Conservation (phyloP, 139 green algal species). For the Pleodorina starrii region DNA sequence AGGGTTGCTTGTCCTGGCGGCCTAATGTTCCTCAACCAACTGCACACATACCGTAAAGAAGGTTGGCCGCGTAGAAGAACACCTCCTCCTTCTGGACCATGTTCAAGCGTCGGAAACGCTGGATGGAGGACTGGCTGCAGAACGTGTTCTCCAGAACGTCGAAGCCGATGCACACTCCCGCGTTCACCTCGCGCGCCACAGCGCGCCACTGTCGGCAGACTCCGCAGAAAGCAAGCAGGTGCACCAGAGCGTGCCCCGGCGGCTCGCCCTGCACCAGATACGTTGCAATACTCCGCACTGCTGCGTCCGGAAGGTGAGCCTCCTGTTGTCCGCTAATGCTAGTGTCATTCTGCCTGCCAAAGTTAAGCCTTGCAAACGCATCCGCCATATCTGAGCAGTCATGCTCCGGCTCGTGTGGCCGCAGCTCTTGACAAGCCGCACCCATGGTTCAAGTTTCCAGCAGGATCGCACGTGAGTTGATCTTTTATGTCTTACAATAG, state of each 20-base stretch:
- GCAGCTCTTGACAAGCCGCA: constrained; percentile 13
- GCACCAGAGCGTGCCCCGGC: constrained; percentile 38
- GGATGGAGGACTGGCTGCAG: constrained; percentile 49
- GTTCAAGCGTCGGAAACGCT: constrained; percentile 57
- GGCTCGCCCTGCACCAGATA: constrained; percentile 41
- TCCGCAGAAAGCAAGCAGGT: constrained; percentile 66
- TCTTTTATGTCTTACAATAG: too few species aligned
- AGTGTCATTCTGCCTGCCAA: neutral
- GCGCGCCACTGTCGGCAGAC: constrained; percentile 70
- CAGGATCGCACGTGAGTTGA: too few species aligned
- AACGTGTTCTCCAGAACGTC: constrained; percentile 69
- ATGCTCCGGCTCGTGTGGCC: constrained; percentile 11
- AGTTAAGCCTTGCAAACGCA: constrained; percentile 28
- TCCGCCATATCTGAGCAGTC: constrained; percentile 28
- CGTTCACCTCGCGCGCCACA: constrained; percentile 54
- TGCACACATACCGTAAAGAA: constrained; percentile 58
- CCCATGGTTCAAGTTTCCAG: too few species aligned
- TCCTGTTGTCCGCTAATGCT: constrained; percentile 1
- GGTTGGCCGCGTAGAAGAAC: constrained; percentile 58
- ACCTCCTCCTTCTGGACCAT: constrained; percentile 56
- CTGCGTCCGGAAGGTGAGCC: constrained; percentile 43
- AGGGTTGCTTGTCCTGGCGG: neutral
- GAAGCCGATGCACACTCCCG: constrained; percentile 56
- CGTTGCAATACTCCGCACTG: constrained; percentile 46
- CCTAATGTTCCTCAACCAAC: neutral